A percentile compares a stretch with the other conserved stretches of the same genome.
phyloP scores from a whole-genome alignment of 192 early-diverging fungal genomes.

The Coemansia sp. region DNA sequence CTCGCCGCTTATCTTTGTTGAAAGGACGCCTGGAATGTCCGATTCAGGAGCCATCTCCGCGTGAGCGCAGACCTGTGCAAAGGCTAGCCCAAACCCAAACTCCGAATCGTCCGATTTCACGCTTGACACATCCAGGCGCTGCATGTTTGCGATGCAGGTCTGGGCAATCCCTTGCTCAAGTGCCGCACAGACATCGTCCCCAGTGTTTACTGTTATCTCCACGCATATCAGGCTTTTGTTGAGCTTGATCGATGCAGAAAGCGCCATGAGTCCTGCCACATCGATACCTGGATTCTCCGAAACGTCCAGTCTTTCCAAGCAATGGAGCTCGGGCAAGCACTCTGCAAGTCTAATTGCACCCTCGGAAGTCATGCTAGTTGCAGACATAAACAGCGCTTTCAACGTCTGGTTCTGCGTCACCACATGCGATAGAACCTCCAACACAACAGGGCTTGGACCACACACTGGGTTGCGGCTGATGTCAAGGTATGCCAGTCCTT shows the following conservation, averaged over 20 bases:
- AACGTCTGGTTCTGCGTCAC: constrained; percentile 64
- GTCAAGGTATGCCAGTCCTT: constrained; percentile 54
- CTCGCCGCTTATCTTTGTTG: constrained; percentile 35
- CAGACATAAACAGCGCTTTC: constrained; percentile 61
- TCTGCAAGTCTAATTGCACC: constrained; percentile 82
- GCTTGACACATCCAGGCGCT: constrained; percentile 30
- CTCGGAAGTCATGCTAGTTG: constrained; percentile 65
- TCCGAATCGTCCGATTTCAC: constrained; percentile 20
- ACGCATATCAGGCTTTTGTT: constrained; percentile 72
- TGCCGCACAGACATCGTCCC: constrained; percentile 53
- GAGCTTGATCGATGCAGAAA: constrained; percentile 78
- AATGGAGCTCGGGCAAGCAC: constrained; percentile 69
- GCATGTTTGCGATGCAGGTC: constrained; percentile 56
- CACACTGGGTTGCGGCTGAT: constrained; percentile 59
- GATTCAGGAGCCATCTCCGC: constrained; percentile 33
- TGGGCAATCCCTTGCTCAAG: constrained; percentile 54
- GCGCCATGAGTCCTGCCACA: constrained; percentile 76
- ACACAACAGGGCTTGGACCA: constrained; percentile 31
- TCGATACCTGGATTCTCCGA: constrained; percentile 73
- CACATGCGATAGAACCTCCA: constrained; percentile 49
- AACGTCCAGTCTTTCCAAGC: constrained; percentile 71
- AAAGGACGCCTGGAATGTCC: constrained; percentile 26
- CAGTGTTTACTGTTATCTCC: constrained; percentile 62
- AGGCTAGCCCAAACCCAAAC: constrained; percentile 30
- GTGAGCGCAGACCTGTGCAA: constrained; percentile 26